Evolutionary conservation across 257 asterid species (phyloP).

Genomic region (Sherardia arvensis): DNA sequence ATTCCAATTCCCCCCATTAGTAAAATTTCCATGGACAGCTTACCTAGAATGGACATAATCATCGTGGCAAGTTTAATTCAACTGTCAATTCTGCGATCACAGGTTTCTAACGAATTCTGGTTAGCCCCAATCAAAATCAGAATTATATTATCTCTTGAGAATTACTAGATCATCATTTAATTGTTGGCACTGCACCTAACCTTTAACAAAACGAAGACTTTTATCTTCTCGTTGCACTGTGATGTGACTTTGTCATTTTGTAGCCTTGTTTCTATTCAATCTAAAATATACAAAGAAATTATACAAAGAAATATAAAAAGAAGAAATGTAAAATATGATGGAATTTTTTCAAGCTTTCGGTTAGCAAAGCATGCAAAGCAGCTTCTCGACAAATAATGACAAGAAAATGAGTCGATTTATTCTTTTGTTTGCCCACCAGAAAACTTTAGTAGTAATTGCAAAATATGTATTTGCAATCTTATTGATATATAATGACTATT

Average conservation of each 20-base stretch:
- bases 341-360: not conserved
- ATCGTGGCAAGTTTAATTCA: not conserved
- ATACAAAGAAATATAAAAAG: too few relatives aligned
- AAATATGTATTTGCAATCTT: too few relatives aligned
- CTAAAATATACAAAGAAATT: not conserved
- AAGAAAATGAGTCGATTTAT: not conserved
- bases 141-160: not conserved
- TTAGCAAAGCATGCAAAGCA: not conserved
- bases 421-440: not conserved
- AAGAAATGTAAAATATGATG: not conserved
- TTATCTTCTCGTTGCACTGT: not conserved
- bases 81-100: not conserved
- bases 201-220: constrained; percentile 4
- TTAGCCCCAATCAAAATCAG: constrained; percentile 7
- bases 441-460: too few relatives aligned
- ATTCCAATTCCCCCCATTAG: not conserved
- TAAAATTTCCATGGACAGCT: constrained; percentile 11
- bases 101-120: constrained; percentile 19
- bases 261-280: not conserved
- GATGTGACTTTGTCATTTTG: constrained; percentile 4
- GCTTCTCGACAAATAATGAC: not conserved
- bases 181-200: constrained; percentile 7
- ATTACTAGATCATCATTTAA: not conserved
- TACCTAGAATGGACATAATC: constrained; percentile 8
- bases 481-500: not conserved